Conservation (phyloP, 2,329 filamentous ascomycete species). For the Cladosporium phlei region DNA sequence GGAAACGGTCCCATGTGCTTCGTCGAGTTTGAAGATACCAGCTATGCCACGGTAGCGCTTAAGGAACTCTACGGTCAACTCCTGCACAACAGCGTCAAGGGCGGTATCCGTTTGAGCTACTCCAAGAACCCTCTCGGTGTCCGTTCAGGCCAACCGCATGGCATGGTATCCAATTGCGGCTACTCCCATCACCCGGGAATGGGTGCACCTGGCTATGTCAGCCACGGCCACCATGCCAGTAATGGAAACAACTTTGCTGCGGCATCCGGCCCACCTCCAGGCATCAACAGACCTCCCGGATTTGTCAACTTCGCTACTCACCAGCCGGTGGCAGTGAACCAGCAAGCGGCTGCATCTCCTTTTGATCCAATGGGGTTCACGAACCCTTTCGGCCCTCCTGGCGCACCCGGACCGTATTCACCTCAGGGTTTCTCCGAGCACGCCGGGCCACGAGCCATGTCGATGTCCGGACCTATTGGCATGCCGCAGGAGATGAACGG, state of each 20-base stretch:
- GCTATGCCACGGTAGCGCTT: conserved; percentile 84
- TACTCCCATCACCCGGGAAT: conserved; percentile 49
- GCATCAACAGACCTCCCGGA: conserved; percentile 65
- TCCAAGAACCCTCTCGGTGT: conserved; percentile 96
- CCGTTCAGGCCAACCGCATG: conserved; percentile 65
- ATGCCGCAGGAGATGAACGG: too few relatives aligned
- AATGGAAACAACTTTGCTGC: conserved; percentile 42
- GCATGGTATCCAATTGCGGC: conserved; percentile 46
- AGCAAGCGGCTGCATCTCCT: conserved; percentile 15
- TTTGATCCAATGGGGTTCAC: conserved; percentile 27
- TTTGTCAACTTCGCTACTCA: too few relatives aligned
- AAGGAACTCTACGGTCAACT: conserved; percentile 83
- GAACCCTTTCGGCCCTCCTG: conserved; percentile 23
- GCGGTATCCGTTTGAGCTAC: conserved; percentile 91
- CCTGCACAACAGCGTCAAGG: conserved; percentile 87
- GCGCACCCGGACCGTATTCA: too few relatives aligned
- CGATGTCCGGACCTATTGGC: too few relatives aligned
- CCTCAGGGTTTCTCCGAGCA: conserved; percentile 17
- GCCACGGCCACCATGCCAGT: conserved; percentile 47
- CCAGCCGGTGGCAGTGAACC: too few relatives aligned
- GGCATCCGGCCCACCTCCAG: conserved; percentile 66
- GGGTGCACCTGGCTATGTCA: conserved; percentile 38
- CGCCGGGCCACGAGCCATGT: conserved; percentile 21
- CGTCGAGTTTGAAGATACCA: conserved; percentile 93
- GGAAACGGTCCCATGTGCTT: conserved; percentile 97